Conservation (phyloP, 2,329 filamentous ascomycete genomes). For the Thelonectria blattea region DNA sequence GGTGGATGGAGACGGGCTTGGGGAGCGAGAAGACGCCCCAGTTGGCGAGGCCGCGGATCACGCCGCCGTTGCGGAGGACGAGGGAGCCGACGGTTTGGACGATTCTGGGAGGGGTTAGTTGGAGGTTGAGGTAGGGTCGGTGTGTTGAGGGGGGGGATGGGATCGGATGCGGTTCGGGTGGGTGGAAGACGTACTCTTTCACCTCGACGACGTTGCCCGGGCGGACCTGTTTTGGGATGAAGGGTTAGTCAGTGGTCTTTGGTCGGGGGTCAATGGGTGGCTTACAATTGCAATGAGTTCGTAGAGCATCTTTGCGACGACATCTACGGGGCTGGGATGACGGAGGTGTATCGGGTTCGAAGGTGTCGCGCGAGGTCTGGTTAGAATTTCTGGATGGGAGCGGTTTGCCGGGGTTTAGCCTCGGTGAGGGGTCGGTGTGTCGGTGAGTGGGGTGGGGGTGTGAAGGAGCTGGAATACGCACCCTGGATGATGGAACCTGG, state of each 20-base stretch:
- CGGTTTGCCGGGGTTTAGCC: conserved; percentile 41
- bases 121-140: background rate
- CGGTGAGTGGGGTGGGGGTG: conserved; percentile 22
- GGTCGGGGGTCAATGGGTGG: conserved; percentile 35
- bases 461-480: background rate
- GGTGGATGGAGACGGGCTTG: conserved; percentile 77
- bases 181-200: conserved; percentile 76
- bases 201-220: conserved; percentile 89
- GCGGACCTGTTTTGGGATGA: conserved; percentile 70
- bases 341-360: conserved; percentile 22
- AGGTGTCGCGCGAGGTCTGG: conserved; percentile 24
- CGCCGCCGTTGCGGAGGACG: conserved; percentile 82
- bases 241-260: conserved; percentile 16
- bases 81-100: conserved; percentile 83
- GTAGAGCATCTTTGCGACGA: conserved; percentile 78
- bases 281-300: conserved; percentile 94
- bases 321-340: conserved; percentile 35
- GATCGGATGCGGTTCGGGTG: conserved; percentile 1
- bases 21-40: conserved; percentile 94
- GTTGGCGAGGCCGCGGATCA: conserved; percentile 90
- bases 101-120: conserved; percentile 64
- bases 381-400: conserved; percentile 32
- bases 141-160: background rate
- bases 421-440: conserved; percentile 26
- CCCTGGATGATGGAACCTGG: too few relatives aligned